Percentiles rank a stretch among this genome's conserved stretches.
These are phyloP conservation scores for Quillaja saponaria DNA, from an alignment of 306 rosid species.

Conservation along the genomic window DNA sequence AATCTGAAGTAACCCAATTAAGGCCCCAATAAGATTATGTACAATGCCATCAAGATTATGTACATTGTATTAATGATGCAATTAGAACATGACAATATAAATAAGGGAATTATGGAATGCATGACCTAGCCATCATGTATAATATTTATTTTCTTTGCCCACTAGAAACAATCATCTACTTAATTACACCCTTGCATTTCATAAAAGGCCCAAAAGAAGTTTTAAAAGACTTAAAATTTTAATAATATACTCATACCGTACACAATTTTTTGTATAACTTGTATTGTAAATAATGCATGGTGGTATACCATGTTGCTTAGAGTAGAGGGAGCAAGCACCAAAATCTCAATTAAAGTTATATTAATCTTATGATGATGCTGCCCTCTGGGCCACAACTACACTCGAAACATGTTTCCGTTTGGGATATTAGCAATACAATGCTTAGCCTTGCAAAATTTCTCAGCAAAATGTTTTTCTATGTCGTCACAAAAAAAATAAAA, in stretches of 20 bases:
- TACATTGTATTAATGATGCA: not conserved
- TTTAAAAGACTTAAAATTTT: not conserved
- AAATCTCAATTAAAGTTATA: not conserved
- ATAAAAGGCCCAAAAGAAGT: constrained; percentile 4
- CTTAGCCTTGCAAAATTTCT: too few relatives aligned
- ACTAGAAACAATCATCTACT: constrained; percentile 26
- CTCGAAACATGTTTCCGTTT: not conserved
- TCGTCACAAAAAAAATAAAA: too few relatives aligned
- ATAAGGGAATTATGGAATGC: not conserved
- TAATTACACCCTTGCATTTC: constrained; percentile 27
- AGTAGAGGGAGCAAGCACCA: constrained; percentile 29
- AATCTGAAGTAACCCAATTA: not conserved
- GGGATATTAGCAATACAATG: too few relatives aligned
- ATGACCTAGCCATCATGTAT: constrained; percentile 21
- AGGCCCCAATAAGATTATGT: not conserved
- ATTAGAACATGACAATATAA: not conserved
- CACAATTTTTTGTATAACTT: constrained; percentile 24
- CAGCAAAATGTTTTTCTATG: too few relatives aligned
- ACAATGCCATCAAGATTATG: not conserved
- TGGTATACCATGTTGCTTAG: constrained; percentile 26
- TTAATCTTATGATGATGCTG: not conserved
- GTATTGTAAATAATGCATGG: constrained; percentile 2
- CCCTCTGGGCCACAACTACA: not conserved
- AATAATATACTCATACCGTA: not conserved
- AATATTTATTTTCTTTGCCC: constrained; percentile 25